Evolutionary conservation across 1,139 yeast genomes (phyloP).

Genomic region (Nakaseomyces sp.): DNA sequence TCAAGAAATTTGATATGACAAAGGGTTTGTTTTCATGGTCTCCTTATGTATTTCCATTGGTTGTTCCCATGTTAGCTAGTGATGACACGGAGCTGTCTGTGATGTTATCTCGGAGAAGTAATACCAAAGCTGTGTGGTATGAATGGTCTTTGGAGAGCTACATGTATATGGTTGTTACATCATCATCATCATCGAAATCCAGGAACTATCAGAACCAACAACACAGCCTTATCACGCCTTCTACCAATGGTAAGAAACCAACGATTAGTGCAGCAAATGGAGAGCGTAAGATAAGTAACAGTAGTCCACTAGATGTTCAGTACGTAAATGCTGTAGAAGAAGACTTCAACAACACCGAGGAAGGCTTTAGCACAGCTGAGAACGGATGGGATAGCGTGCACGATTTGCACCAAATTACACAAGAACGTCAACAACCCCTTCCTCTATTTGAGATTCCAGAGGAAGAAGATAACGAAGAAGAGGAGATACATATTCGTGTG

Average conservation of each 20-base stretch:
- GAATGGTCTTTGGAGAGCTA: slow-evolving; percentile 59
- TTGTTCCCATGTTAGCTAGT: slow-evolving; percentile 40
- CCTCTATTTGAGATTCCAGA: slow-evolving; percentile 14
- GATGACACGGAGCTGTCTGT: slow-evolving; percentile 48
- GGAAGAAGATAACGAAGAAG: slow-evolving; percentile 13
- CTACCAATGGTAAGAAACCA: slow-evolving; percentile 1
- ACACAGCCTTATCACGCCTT: background rate
- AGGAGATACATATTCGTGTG: slow-evolving; percentile 36
- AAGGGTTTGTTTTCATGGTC: slow-evolving; percentile 58
- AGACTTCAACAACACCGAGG: slow-evolving; percentile 11
- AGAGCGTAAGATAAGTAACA: slow-evolving; percentile 2
- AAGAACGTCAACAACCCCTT: slow-evolving; percentile 1
- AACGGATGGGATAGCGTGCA: slow-evolving; percentile 30
- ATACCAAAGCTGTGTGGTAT: slow-evolving; percentile 51
- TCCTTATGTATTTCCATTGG: slow-evolving; percentile 67
- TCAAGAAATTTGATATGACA: slow-evolving; percentile 36
- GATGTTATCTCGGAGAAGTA: slow-evolving; percentile 34
- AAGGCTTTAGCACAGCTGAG: background rate
- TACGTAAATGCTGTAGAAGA: slow-evolving; percentile 8
- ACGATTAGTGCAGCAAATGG: background rate
- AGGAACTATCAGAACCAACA: background rate
- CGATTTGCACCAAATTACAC: slow-evolving; percentile 26
- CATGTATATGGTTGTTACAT: slow-evolving; percentile 35
- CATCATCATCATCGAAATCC: background rate
- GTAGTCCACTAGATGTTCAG: slow-evolving; percentile 1